Conservation (phyloP, 2,329 filamentous ascomycete genomes). For the Colletotrichum sansevieriae region DNA sequence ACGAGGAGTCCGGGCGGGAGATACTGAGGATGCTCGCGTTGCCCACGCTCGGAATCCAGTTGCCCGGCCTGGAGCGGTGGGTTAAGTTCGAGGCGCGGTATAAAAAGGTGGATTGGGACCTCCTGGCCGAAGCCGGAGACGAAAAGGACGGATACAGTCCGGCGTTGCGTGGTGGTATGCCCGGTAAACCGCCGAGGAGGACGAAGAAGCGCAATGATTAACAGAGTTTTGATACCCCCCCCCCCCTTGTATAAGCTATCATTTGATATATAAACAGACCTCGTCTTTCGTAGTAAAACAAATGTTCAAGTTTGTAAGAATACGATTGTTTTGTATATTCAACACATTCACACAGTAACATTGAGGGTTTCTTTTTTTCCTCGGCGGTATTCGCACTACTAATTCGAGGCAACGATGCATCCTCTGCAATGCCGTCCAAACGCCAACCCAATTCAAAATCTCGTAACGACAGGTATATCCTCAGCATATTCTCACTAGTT, state of each 20-base stretch:
- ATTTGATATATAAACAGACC: no score
- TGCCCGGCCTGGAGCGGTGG: conserved; percentile 63
- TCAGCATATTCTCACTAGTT: neutral
- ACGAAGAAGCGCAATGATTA: no score
- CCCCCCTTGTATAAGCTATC: neutral
- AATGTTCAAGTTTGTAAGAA: no score
- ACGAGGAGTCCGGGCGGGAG: conserved; percentile 31
- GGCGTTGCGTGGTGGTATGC: neutral
- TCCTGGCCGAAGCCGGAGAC: conserved; percentile 47
- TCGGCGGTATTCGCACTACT: conserved; percentile 5
- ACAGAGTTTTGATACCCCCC: conserved; percentile 5
- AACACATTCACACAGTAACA: no score
- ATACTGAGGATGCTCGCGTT: conserved; percentile 63
- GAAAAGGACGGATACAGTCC: neutral
- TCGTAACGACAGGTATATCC: conserved; percentile 35
- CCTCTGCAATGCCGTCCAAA: conserved; percentile 8
- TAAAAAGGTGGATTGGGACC: conserved; percentile 59
- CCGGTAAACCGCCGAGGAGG: neutral
- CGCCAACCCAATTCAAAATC: neutral
- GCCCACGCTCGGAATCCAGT: conserved; percentile 63
- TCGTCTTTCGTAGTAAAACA: no score
- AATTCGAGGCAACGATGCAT: neutral
- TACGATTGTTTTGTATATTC: neutral
- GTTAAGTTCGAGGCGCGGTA: conserved; percentile 64
- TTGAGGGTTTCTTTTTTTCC: neutral